Conservation (phyloP, 345 rosid species). For the Citrus australasica region DNA sequence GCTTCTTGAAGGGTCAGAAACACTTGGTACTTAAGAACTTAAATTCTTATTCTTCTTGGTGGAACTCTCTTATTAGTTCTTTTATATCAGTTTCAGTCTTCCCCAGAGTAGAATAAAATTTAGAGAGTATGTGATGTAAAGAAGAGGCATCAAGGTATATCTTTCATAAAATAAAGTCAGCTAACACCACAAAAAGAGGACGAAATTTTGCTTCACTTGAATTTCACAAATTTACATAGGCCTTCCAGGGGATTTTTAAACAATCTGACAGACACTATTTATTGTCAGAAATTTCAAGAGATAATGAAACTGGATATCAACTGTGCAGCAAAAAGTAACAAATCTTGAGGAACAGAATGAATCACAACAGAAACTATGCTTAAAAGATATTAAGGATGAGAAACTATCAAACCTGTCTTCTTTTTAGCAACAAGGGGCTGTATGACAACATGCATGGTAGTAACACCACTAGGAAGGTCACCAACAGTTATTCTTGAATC, state of each 20-base stretch:
- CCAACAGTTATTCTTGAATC: conserved; percentile 30
- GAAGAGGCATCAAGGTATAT: no score
- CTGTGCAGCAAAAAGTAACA: not conserved
- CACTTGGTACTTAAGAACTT: not conserved
- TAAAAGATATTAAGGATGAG: not conserved
- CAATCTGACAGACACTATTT: not conserved
- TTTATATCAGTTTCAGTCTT: not conserved
- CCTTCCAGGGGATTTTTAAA: not conserved
- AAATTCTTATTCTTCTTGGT: not conserved
- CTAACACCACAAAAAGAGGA: not conserved
- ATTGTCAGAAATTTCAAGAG: not conserved
- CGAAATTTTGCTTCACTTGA: not conserved
- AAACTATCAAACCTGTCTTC: conserved; percentile 29
- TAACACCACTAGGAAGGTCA: conserved; percentile 29
- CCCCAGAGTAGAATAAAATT: no score
- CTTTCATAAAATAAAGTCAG: not conserved
- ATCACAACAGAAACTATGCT: not conserved
- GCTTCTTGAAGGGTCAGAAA: not conserved
- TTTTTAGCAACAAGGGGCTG: conserved; percentile 31
- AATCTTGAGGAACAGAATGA: not conserved
- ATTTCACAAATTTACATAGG: not conserved
- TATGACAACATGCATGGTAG: conserved; percentile 40
- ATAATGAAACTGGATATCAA: not conserved
- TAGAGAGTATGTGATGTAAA: no score
- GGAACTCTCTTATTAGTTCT: not conserved